Evolutionary conservation across 1,139 yeast genomes (phyloP).

Genomic region (Candida dubliniensis): DNA sequence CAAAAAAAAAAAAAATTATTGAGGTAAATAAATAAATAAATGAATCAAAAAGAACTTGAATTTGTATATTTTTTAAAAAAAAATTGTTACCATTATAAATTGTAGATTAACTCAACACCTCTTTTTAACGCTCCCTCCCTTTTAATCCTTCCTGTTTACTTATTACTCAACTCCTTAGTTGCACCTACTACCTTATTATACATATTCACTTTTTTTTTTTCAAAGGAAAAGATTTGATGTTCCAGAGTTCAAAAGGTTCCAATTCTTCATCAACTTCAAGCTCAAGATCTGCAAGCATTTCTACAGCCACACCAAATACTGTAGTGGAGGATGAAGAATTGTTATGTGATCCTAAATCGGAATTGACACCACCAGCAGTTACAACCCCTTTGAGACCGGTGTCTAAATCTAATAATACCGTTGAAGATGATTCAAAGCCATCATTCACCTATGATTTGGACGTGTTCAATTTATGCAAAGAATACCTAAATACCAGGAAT

Average conservation of each 20-base stretch:
- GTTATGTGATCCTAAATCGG: background rate
- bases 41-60: too few species aligned
- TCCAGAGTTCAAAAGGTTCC: background rate
- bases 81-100: too few species aligned
- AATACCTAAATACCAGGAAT: constrained; percentile 51
- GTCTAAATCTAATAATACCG: constrained; percentile 1
- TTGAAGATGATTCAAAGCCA: constrained; percentile 23
- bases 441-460: constrained; percentile 45
- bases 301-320: constrained; percentile 4
- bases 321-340: constrained; percentile 1
- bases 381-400: constrained; percentile 4
- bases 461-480: constrained; percentile 36
- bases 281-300: constrained; percentile 3
- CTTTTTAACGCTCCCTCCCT: background rate
- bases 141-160: background rate
- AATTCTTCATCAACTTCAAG: constrained; percentile 3
- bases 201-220: background rate
- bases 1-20: too few species aligned
- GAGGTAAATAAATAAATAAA: too few species aligned
- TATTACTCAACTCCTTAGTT: too few species aligned
- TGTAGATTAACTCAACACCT: too few species aligned
- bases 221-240: background rate
- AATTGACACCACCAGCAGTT: background rate
- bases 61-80: too few species aligned
- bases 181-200: background rate